Evolutionary conservation across 2,329 filamentous ascomycete genomes (phyloP).

Genomic region (Nothophaeocryptopus gaeumannii): DNA sequence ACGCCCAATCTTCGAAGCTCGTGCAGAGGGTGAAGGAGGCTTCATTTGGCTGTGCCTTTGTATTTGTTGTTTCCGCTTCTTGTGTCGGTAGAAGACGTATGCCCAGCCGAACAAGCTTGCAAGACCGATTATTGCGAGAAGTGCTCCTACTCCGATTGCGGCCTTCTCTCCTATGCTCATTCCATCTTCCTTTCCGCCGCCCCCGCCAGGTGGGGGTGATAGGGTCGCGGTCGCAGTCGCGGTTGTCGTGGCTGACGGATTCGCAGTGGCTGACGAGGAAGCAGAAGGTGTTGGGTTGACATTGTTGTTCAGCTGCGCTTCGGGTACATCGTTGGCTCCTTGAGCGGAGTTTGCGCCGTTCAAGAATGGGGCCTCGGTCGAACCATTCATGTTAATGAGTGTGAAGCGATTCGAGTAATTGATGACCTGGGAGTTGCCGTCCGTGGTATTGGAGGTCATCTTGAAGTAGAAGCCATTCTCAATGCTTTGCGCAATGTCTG

Average conservation of each 20-base stretch:
- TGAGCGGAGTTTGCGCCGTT: slow-evolving; percentile 17
- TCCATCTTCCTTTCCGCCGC: not conserved
- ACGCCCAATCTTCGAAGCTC: not conserved
- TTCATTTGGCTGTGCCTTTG: not conserved
- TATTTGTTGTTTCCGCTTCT: slow-evolving; percentile 4
- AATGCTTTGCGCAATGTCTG: slow-evolving; percentile 18
- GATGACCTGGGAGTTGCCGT: slow-evolving; percentile 42
- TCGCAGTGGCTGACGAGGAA: slow-evolving; percentile 1
- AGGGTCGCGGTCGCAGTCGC: slow-evolving; percentile 3
- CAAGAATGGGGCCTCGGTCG: slow-evolving; percentile 47
- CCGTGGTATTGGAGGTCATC: slow-evolving; percentile 22
- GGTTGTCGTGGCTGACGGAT: slow-evolving; percentile 3
- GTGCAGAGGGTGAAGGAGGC: not conserved
- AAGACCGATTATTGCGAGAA: slow-evolving; percentile 11
- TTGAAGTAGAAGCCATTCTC: slow-evolving; percentile 26
- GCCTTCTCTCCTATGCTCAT: slow-evolving; percentile 3
- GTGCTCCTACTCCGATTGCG: slow-evolving; percentile 7
- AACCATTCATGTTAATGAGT: slow-evolving; percentile 60
- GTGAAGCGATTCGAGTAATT: slow-evolving; percentile 63
- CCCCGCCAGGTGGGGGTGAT: not conserved
- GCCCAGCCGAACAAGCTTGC: slow-evolving; percentile 12
- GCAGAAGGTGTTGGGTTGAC: slow-evolving; percentile 7
- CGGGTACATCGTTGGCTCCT: slow-evolving; percentile 20
- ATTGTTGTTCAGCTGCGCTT: slow-evolving; percentile 17
- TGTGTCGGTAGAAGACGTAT: slow-evolving; percentile 10